A percentile compares a stretch with the other conserved stretches of the same genome.
These are phyloP conservation scores for Apiospora arundinis DNA, from an alignment of 2,329 filamentous ascomycete genomes.

Conservation along the genomic window DNA sequence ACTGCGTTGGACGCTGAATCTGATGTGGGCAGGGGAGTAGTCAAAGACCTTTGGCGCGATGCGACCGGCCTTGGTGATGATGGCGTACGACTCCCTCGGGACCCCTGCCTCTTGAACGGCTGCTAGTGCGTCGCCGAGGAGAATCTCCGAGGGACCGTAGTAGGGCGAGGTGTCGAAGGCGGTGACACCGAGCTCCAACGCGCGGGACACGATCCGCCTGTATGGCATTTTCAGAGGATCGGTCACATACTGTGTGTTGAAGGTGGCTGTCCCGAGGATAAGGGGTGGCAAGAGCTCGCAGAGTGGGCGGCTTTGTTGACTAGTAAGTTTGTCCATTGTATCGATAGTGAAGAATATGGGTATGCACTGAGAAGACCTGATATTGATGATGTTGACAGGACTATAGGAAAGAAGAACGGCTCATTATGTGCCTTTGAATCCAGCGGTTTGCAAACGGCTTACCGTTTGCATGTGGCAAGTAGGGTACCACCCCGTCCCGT, in stretches of 20 bases:
- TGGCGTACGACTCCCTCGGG: constrained; percentile 64
- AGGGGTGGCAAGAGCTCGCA: constrained; percentile 77
- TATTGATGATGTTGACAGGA: background rate
- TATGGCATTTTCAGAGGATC: constrained; percentile 74
- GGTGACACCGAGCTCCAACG: constrained; percentile 72
- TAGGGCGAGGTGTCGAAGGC: constrained; percentile 91
- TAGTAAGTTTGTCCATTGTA: background rate
- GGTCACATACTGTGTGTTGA: constrained; percentile 83
- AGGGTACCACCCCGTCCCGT: too few species aligned
- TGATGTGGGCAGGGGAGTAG: constrained; percentile 73
- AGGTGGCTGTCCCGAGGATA: constrained; percentile 86
- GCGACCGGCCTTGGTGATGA: constrained; percentile 80
- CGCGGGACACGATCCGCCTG: constrained; percentile 70
- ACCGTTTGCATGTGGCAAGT: background rate
- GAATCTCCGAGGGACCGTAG: constrained; percentile 83
- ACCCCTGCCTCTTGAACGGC: constrained; percentile 49
- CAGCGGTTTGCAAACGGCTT: background rate
- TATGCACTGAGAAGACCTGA: too few species aligned
- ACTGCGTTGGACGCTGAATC: constrained; percentile 68
- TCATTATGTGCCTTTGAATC: background rate
- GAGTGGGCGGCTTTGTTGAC: constrained; percentile 53
- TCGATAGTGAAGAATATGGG: too few species aligned
- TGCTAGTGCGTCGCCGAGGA: constrained; percentile 73
- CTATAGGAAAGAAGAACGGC: too few species aligned
- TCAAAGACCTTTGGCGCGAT: constrained; percentile 71